A percentile compares a stretch with the other conserved stretches of the same genome.
phyloP scores from a whole-genome alignment of 2,329 filamentous ascomycete genomes.

The Aspergillus japonicus region DNA sequence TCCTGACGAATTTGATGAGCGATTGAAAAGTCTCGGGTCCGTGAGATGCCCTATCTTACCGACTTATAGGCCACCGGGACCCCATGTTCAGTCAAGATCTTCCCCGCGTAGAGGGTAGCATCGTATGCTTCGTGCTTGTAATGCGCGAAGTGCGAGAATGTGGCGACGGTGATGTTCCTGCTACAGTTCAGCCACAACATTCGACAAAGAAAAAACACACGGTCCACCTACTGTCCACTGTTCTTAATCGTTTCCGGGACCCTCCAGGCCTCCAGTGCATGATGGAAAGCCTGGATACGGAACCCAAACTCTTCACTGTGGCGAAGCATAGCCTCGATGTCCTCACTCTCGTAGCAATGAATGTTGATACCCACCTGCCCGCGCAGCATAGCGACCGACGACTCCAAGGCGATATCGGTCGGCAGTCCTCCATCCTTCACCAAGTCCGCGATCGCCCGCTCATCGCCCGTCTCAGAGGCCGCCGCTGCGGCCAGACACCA shows the following conservation, averaged over 20 bases:
- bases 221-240: background rate
- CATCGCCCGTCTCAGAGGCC: background rate
- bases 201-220: too few relatives aligned
- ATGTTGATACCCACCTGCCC: background rate
- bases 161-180: constrained; percentile 1
- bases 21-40: too few relatives aligned
- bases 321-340: background rate
- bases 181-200: background rate
- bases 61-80: background rate
- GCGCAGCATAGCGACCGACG: background rate
- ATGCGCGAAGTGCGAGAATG: background rate
- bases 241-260: background rate
- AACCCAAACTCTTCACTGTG: constrained; percentile 1
- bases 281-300: background rate
- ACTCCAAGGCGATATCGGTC: background rate
- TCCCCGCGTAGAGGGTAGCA: background rate
- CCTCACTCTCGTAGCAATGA: background rate
- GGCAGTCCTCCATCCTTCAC: background rate
- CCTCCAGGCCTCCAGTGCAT: background rate
- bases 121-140: background rate
- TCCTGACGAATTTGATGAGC: background rate
- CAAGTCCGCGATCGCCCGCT: background rate
- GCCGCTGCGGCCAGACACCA: background rate
- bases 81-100: background rate
- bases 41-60: background rate